A percentile compares a stretch with the other conserved stretches of the same genome.
Conservation (phyloP, 352 stramenopile genomes). For the Pythium aphanidermatum region DNA sequence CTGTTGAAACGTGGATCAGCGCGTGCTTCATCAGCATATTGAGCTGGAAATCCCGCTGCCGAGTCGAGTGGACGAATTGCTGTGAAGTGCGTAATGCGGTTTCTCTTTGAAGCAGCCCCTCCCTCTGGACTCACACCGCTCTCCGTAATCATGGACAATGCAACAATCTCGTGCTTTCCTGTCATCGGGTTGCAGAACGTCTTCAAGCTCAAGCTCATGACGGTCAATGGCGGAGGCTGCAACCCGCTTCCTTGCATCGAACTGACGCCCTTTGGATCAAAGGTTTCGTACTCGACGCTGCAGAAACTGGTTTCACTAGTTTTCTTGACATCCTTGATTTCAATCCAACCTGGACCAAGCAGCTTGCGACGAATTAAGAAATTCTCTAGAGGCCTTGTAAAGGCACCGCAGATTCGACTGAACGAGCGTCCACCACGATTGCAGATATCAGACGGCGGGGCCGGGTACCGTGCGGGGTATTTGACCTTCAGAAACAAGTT, state of each 20-base stretch:
- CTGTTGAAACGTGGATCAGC: slow-evolving; percentile 58
- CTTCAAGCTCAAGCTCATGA: slow-evolving; percentile 97
- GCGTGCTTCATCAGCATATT: slow-evolving; percentile 46
- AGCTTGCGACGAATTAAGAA: slow-evolving; percentile 97
- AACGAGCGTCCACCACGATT: slow-evolving; percentile 88
- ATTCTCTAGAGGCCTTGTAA: slow-evolving; percentile 92
- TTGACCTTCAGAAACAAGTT: slow-evolving; percentile 98
- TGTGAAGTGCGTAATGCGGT: slow-evolving; percentile 69
- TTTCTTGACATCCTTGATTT: slow-evolving; percentile 87
- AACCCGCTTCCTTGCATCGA: slow-evolving; percentile 61
- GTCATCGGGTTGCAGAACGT: slow-evolving; percentile 95
- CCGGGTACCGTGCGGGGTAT: slow-evolving; percentile 92
- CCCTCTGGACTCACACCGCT: slow-evolving; percentile 68
- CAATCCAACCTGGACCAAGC: slow-evolving; percentile 97
- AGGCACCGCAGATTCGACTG: slow-evolving; percentile 93
- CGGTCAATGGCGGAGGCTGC: slow-evolving; percentile 88
- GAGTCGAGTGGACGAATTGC: slow-evolving; percentile 69
- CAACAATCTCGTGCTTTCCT: slow-evolving; percentile 95
- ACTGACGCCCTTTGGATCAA: slow-evolving; percentile 89
- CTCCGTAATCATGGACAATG: slow-evolving; percentile 74
- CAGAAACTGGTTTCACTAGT: slow-evolving; percentile 87
- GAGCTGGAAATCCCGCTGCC: slow-evolving; percentile 51
- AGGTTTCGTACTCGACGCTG: slow-evolving; percentile 91
- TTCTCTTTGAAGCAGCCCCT: slow-evolving; percentile 23
- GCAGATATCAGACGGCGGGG: slow-evolving; percentile 79